Conservation (phyloP, 208 protist species). For the Strigomonas galati region DNA sequence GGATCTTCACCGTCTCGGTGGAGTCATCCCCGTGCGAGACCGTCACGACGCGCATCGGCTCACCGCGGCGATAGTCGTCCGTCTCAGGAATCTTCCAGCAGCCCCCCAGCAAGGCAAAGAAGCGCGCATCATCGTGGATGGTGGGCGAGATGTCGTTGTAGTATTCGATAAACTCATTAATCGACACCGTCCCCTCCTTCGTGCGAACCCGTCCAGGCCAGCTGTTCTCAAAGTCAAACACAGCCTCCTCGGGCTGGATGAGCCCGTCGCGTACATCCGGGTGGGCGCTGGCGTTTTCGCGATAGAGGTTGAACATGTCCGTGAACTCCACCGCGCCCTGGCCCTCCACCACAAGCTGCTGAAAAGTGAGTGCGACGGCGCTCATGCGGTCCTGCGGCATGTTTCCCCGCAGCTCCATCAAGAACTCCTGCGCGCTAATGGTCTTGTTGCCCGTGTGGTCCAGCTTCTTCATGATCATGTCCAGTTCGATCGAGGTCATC, state of each 20-base stretch:
- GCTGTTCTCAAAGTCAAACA: conserved; percentile 78
- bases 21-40: conserved; percentile 69
- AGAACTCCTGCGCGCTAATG: conserved; percentile 72
- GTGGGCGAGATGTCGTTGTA: conserved; percentile 87
- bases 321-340: conserved; percentile 67
- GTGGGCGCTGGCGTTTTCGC: conserved; percentile 47
- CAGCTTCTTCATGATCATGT: conserved; percentile 75
- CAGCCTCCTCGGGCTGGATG: conserved; percentile 56
- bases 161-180: conserved; percentile 87
- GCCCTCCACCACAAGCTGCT: conserved; percentile 75
- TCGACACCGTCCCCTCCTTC: conserved; percentile 64
- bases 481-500: conserved; percentile 55
- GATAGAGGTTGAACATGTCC: conserved; percentile 72
- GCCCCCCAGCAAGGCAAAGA: conserved; percentile 55
- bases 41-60: conserved; percentile 43
- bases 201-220: conserved; percentile 63
- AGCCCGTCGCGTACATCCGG: conserved; percentile 70
- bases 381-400: conserved; percentile 57
- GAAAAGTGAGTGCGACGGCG: conserved; percentile 63
- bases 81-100: conserved; percentile 74
- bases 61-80: conserved; percentile 50
- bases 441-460: conserved; percentile 66
- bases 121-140: conserved; percentile 77
- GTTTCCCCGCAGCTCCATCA: conserved; percentile 71
- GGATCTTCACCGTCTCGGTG: conserved; percentile 47